Percentiles rank a stretch among this genome's conserved stretches.
Evolutionary conservation across 2,329 filamentous ascomycete genomes (phyloP).

Genomic region (Blumeriella jaapii): DNA sequence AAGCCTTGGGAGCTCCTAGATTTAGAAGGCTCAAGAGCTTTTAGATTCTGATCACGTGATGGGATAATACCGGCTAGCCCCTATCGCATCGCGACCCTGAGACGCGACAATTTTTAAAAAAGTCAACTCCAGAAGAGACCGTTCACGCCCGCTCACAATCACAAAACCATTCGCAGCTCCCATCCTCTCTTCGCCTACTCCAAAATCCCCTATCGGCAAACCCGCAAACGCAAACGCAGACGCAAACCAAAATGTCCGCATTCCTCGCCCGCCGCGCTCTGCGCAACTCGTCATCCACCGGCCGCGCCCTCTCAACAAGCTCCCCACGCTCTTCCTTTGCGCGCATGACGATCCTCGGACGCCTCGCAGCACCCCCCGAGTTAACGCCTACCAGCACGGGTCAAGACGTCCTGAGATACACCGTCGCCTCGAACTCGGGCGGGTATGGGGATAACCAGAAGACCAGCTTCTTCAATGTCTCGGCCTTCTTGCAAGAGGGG

Average conservation of each 20-base stretch:
- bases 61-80: not conserved
- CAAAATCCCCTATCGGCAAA: not conserved
- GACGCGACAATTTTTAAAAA: not conserved
- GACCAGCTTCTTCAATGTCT: conserved; percentile 78
- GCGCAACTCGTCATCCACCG: conserved; percentile 27
- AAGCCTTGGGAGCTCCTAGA: not conserved
- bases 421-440: conserved; percentile 56
- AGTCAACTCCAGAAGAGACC: not conserved
- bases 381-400: conserved; percentile 57
- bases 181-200: not conserved
- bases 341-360: conserved; percentile 77
- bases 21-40: not conserved
- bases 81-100: not conserved
- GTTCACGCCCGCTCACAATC: conserved; percentile 11
- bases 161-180: not conserved
- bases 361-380: conserved; percentile 72
- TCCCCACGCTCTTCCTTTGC: conserved; percentile 55
- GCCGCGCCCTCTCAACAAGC: conserved; percentile 32
- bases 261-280: conserved; percentile 30
- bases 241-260: conserved; percentile 19
- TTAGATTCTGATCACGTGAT: not conserved
- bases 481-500: conserved; percentile 59
- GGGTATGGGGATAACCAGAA: conserved; percentile 59
- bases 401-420: conserved; percentile 64
- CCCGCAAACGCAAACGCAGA: not conserved